Evolutionary conservation across 2,329 filamentous ascomycete species (phyloP).

Genomic region (Verticillium nubilum): DNA sequence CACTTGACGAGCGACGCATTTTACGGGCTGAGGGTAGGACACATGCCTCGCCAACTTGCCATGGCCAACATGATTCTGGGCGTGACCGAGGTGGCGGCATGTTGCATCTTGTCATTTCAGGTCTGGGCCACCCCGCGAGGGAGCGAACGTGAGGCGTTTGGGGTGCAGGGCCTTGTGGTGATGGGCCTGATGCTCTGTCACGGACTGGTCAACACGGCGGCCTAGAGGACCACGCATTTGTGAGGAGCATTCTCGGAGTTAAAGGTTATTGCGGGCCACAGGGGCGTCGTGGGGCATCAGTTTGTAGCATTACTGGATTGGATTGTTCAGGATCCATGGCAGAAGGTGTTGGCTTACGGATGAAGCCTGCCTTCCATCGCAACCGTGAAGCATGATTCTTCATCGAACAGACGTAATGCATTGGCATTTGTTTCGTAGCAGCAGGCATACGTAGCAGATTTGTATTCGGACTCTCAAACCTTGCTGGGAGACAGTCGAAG

Average conservation of each 20-base stretch:
- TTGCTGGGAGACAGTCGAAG: too few relatives aligned
- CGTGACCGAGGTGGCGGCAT: constrained; percentile 8
- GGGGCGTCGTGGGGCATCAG: neutral
- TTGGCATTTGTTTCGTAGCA: too few relatives aligned
- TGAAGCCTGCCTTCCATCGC: too few relatives aligned
- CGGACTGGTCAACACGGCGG: neutral
- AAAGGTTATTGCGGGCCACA: neutral
- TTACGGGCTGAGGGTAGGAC: constrained; percentile 5
- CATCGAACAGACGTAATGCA: too few relatives aligned
- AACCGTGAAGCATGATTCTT: too few relatives aligned
- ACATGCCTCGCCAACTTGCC: constrained; percentile 5
- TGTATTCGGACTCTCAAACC: too few relatives aligned
- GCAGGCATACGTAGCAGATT: too few relatives aligned
- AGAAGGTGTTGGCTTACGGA: too few relatives aligned
- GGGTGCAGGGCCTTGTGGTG: constrained; percentile 7
- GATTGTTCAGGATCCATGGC: too few relatives aligned
- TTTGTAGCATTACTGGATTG: neutral
- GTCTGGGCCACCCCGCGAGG: constrained; percentile 4
- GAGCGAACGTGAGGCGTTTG: neutral
- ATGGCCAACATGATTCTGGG: constrained; percentile 8
- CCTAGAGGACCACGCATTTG: neutral
- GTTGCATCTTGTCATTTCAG: constrained; percentile 9
- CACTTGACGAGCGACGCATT: constrained; percentile 10
- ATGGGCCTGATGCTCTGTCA: constrained; percentile 11
- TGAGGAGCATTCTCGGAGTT: neutral